Percentiles rank a stretch among this genome's conserved stretches.
These are phyloP conservation scores for Syncephalastrum racemosum DNA, from an alignment of 371 early-diverging fungal species.

Conservation along the genomic window DNA sequence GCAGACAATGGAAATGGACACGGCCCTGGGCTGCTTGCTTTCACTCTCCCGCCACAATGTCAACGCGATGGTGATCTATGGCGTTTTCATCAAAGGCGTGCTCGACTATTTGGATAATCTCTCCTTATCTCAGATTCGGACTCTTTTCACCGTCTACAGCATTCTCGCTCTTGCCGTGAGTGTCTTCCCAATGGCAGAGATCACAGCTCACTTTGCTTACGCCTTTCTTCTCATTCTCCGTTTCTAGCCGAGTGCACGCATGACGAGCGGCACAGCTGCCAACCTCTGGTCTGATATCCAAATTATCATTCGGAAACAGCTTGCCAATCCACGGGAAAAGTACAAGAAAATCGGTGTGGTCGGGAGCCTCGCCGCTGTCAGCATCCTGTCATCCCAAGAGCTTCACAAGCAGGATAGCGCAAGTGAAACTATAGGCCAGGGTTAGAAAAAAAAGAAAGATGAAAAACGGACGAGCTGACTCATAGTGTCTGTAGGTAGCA, in stretches of 20 bases:
- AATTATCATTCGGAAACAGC: conserved; percentile 78
- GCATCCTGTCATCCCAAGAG: conserved; percentile 58
- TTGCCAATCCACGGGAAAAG: conserved; percentile 68
- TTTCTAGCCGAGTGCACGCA: no score
- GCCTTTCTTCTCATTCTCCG: no score
- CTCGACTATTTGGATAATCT: conserved; percentile 79
- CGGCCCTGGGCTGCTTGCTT: conserved; percentile 61
- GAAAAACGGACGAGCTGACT: not conserved
- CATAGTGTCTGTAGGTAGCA: not conserved
- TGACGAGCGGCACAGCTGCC: not conserved
- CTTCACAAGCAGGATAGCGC: conserved; percentile 14
- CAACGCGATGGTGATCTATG: conserved; percentile 54
- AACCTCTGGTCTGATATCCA: conserved; percentile 67
- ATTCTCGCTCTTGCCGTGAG: conserved; percentile 61
- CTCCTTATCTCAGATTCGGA: conserved; percentile 61
- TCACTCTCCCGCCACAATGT: conserved; percentile 54
- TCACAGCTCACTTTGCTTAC: no score
- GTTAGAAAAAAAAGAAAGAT: not conserved
- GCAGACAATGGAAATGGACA: conserved; percentile 62
- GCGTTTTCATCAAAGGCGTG: conserved; percentile 76
- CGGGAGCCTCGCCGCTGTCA: conserved; percentile 72
- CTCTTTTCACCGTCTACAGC: conserved; percentile 73
- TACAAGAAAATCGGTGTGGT: conserved; percentile 79
- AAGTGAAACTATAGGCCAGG: conserved; percentile 20
- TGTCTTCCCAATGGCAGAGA: no score